A percentile compares a stretch with the other conserved stretches of the same genome.
phyloP scores from a whole-genome alignment of 345 rosid genomes.

The Gossypium turneri region DNA sequence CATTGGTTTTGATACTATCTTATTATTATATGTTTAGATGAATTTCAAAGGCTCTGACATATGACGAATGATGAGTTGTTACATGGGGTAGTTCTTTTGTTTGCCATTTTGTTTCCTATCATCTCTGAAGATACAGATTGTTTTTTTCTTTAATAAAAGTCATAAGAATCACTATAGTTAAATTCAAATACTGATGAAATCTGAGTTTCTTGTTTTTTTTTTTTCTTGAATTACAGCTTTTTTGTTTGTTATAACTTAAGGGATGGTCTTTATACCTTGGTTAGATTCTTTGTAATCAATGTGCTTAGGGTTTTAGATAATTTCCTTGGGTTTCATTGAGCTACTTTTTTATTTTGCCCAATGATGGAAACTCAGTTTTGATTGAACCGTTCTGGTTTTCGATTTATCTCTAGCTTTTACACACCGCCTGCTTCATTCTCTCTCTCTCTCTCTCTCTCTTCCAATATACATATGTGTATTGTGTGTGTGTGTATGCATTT shows the following conservation, averaged over 20 bases:
- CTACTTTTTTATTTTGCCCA: constrained; percentile 11
- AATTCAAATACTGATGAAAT: not conserved
- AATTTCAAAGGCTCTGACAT: not conserved
- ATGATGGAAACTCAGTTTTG: constrained; percentile 21
- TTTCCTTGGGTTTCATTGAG: not conserved
- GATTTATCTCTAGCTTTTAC: constrained; percentile 10
- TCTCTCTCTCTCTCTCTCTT: constrained; percentile 11
- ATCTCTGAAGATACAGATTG: not conserved
- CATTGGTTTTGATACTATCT: not conserved
- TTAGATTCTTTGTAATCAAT: not conserved
- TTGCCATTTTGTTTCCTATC: not conserved
- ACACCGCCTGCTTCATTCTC: not conserved
- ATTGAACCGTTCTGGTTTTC: constrained; percentile 12
- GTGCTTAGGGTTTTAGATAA: not conserved
- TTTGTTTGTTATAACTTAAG: not conserved
- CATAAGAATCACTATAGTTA: not conserved
- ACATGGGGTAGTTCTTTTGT: not conserved
- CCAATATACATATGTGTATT: not conserved
- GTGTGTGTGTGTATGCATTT: not conserved
- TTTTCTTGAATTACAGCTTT: not conserved
- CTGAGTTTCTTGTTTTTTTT: not conserved
- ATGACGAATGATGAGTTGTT: not conserved
- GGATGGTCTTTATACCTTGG: not conserved
- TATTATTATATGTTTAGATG: not conserved
- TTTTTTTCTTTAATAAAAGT: not conserved